Base-by-base conservation (phyloP, 495 filamentous ascomycete species). In the Penicillium daleae region DNA sequence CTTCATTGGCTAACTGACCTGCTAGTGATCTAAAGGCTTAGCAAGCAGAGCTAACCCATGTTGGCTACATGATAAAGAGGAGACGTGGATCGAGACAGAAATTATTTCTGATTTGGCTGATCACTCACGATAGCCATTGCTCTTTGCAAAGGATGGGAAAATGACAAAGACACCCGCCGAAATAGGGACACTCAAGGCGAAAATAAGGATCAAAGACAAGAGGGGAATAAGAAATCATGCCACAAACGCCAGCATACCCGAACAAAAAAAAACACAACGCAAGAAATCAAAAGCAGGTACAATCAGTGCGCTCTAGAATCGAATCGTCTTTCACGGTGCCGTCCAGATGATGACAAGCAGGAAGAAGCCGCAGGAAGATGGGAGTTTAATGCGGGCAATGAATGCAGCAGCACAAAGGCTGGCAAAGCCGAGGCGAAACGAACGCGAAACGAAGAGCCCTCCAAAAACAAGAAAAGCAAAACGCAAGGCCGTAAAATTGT, bases 251-350 rank as follows among this genome's bases (percentile, higher is more conserved):
- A 64, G 61, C 62, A 66, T 63, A 59, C 74, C 66, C 42, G 52
- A 59, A 65, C 15, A 29, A 13, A n/a, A 6, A n/a, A n/a, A n/a
- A n/a, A n/a, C n/a, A 29, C 5, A 52, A 32, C n/a, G 24, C 49
- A 62, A 68, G 58, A 69, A 71, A 70, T 63, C 67, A 77, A 33
- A 19, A 26, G 6, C 5, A 54, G 9, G 29, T 79, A 80, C 77
- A 81, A 74, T 76, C 82, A 78, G 77, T 71, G 69, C 76, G 74
- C 74, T 81, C 77, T 79, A 80, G 71, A 73, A 62, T 63, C 68
- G 72, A 66, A 70, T 61, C 68, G 66, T 76, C 69, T 74, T 71
- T 72, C 76, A 76, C 71, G 63, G 65, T 75, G 66, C 64, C 70
- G 62, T 67, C 77, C 75, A 64, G 56, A 71, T 70, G 64, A 68